Base-by-base conservation (phyloP, 2,329 filamentous ascomycete species). In the Grosmannia clavigera region DNA sequence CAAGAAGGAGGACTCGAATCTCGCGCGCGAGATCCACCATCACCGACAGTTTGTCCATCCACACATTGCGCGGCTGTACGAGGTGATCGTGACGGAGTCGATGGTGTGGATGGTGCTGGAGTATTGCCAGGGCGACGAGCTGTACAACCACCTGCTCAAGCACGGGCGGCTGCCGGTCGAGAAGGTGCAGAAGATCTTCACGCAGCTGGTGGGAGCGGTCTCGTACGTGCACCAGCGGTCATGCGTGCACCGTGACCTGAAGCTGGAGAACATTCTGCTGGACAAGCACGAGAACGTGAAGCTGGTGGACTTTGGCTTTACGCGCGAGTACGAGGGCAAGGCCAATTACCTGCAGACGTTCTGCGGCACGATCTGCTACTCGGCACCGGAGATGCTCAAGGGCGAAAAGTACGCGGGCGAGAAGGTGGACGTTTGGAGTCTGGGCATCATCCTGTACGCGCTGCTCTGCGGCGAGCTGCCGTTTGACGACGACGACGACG, bases 221-320 rank as follows among this genome's bases (percentile, higher is more conserved):
- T 84, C 87, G 60, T 97, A 97, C 71, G 94, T 99, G 46, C 94
- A 99, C 74, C 87, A 86, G 71, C 92, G 95, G 68, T 92, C 88
- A 6, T 99, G 94, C 70, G 94, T 99, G 40, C 94, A 99, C 72
- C 89, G 94, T 66, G 94, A 99, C 71, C 77, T 99, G 59, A 99
- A 99, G 74, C 81, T 99, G 68, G 94, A 99, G 71, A 95, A 95
- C 69, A 96, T 99, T 61, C 77, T 99, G 54, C 81, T 99, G 66
- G 94, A 99, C 76, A 97, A 95, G 72, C 81, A 96, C 70, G 92
- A 95, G 70, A 96, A 97, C 69, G 94, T 99, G 66, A 99, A 99
- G 75, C 76, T 99, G 62, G 92, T 95, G 66, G 94, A 99, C 71
- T 99, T 99, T 75, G 94, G 94, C 22, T 99, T 99, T 70, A 99